phyloP scores from a whole-genome alignment of 75 land plant genomes.

The Chamaecyparis obtusa region DNA sequence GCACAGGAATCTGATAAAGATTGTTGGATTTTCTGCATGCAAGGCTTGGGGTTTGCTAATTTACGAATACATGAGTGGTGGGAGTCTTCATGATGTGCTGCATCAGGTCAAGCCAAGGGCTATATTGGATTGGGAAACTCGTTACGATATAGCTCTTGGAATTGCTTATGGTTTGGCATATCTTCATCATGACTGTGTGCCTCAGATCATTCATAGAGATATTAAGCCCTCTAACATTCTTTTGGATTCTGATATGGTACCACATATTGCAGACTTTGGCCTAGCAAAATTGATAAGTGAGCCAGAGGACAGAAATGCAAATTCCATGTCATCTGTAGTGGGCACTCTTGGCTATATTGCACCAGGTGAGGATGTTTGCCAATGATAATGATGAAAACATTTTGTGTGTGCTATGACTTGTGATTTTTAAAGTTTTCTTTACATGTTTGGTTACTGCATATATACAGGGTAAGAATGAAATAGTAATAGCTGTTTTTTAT shows the following conservation, averaged over 20 bases:
- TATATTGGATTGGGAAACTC: constrained; percentile 34
- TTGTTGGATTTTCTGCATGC: constrained; percentile 37
- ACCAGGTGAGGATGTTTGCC: constrained; percentile 33
- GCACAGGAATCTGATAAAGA: constrained; percentile 46
- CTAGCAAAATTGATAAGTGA: constrained; percentile 29
- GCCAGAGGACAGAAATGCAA: constrained; percentile 18
- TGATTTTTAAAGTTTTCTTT: neutral
- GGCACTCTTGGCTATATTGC: constrained; percentile 67
- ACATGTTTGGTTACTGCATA: neutral
- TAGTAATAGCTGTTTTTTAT: too few species aligned
- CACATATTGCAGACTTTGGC: constrained; percentile 57
- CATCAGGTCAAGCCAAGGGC: constrained; percentile 29
- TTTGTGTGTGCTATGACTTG: neutral
- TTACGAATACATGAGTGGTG: constrained; percentile 47
- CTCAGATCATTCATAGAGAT: constrained; percentile 51
- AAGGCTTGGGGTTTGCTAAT: constrained; percentile 35
- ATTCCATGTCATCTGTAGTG: constrained; percentile 30
- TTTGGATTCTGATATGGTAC: constrained; percentile 46
- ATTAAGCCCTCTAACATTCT: constrained; percentile 50
- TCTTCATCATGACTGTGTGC: constrained; percentile 52
- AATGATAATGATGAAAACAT: neutral
- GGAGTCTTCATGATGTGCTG: constrained; percentile 43
- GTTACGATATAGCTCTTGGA: constrained; percentile 38
- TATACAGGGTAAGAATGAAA: neutral
- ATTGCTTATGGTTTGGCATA: constrained; percentile 47